Percentiles rank a stretch among this genome's conserved stretches.
Evolutionary conservation across 192 early-diverging fungal species (phyloP).

Genomic region (Backusella parvicylindrica): DNA sequence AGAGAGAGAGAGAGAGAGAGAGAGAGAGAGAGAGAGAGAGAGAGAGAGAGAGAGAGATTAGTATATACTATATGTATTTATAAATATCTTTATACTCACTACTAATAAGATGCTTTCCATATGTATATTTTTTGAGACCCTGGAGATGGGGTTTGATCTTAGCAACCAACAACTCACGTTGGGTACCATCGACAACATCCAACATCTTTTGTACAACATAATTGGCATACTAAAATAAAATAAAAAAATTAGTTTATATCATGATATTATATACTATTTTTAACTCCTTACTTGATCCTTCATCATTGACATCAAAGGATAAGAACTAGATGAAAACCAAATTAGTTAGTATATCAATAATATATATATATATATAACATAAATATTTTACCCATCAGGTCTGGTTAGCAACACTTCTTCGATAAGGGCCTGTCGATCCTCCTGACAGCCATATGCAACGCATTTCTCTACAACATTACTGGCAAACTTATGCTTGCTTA

Average conservation of each 20-base stretch:
- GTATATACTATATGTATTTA: too few species aligned
- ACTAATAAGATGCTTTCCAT: slow-evolving; percentile 93
- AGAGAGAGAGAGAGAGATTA: not conserved
- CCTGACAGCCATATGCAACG: slow-evolving; percentile 86
- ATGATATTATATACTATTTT: not conserved
- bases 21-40: not conserved
- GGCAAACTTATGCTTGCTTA: slow-evolving; percentile 99
- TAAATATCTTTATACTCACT: slow-evolving; percentile 42
- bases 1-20: not conserved
- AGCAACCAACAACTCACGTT: slow-evolving; percentile 78
- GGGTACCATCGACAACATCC: slow-evolving; percentile 90
- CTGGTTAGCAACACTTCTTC: slow-evolving; percentile 88
- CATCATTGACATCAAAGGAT: slow-evolving; percentile 92
- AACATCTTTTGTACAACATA: slow-evolving; percentile 99
- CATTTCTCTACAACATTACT: slow-evolving; percentile 99
- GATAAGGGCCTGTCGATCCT: slow-evolving; percentile 84
- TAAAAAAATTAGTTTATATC: not conserved
- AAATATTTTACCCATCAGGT: slow-evolving; percentile 68
- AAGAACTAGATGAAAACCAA: slow-evolving; percentile 50
- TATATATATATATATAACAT: not conserved
- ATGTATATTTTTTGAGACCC: slow-evolving; percentile 94
- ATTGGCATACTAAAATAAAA: slow-evolving; percentile 73
- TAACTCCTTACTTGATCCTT: slow-evolving; percentile 73
- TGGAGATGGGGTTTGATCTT: slow-evolving; percentile 93
- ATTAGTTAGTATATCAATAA: not conserved